Evolutionary conservation across 2,329 filamentous ascomycete species (phyloP), one percentile per base, ranked within the genome.

Genomic region (Botrytis elliptica): DNA sequence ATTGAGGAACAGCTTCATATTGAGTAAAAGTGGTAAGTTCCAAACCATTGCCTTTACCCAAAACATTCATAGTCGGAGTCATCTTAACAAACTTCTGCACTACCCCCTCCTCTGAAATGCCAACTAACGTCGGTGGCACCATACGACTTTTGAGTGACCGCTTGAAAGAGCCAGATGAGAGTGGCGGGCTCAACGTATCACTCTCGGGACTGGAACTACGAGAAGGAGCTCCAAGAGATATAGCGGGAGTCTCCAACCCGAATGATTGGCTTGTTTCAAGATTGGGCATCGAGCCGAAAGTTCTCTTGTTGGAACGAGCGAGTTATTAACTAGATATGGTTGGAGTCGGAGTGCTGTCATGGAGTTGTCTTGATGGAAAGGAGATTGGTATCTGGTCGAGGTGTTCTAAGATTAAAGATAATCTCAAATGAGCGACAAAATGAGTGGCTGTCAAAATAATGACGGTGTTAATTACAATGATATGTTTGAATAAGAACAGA

Each of bases 21-120:
- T 38, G 55, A 38, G 60, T 55, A 16, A 72, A 67, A 64, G 49
- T 46, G 18, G 70, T 66, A 42, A 68, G 33, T 38, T 64, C 44
- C 16, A 70, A 38, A 10, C 57, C 57, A 16, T 63, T 73, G 4
- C 38, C 71, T 36, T 57, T 57, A 22, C 40, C 33, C 20, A 63
- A 29, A 16, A 59, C n/a, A 18, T 44, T 52, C 57, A 36, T 70
- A 14, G 44, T 38, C n/a, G 66, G 38, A 20, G 55, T 29, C 29
- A 70, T 49, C 20, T 55, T 42, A n/a, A 49, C 42, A 33, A 25
- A 70, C 16, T 38, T 63, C 14, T 52, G 55, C 12, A 73, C 4
- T 22, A 10, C 36, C 10, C n/a, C 36, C 62, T 70, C 71, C 33
- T 73, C 71, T n/a, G 55, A 29, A 20, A 64, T 70, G 2, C 22